Evolutionary conservation across 768 basidiomycete species (phyloP).

Genomic region (Heimioporus sp.): DNA sequence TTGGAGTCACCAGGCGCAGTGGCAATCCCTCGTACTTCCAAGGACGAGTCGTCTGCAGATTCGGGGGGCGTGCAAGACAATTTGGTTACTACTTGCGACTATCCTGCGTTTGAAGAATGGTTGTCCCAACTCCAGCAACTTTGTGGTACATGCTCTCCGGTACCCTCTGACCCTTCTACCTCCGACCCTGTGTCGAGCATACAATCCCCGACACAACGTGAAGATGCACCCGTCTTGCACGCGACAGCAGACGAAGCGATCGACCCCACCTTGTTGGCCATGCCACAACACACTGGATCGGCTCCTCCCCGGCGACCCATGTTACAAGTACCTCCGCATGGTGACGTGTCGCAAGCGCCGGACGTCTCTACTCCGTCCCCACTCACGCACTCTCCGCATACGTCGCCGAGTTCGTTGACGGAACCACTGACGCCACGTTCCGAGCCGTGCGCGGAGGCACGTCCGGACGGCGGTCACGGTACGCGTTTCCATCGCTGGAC

Average conservation of each 20-base stretch:
- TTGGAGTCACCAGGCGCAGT: conserved; percentile 27
- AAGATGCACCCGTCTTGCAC: neutral
- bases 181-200: neutral
- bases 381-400: conserved; percentile 27
- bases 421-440: conserved; percentile 25
- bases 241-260: conserved; percentile 23
- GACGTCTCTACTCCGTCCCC: conserved; percentile 16
- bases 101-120: conserved; percentile 47
- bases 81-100: conserved; percentile 29
- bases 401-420: conserved; percentile 31
- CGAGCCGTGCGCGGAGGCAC: conserved; percentile 13
- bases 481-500: neutral
- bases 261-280: conserved; percentile 32
- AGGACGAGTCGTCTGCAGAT: conserved; percentile 10
- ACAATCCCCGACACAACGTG: neutral
- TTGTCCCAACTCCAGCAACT: conserved; percentile 49
- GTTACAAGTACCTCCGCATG: neutral
- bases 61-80: conserved; percentile 10
- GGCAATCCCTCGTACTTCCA: neutral
- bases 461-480: conserved; percentile 10
- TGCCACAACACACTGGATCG: conserved; percentile 18
- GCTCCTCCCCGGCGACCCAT: conserved; percentile 1
- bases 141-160: neutral
- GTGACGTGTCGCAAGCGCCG: neutral
- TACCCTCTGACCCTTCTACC: conserved; percentile 1